Conservation (phyloP, 108 stramenopile genomes). For the Pseudonitzschia multiseries region DNA sequence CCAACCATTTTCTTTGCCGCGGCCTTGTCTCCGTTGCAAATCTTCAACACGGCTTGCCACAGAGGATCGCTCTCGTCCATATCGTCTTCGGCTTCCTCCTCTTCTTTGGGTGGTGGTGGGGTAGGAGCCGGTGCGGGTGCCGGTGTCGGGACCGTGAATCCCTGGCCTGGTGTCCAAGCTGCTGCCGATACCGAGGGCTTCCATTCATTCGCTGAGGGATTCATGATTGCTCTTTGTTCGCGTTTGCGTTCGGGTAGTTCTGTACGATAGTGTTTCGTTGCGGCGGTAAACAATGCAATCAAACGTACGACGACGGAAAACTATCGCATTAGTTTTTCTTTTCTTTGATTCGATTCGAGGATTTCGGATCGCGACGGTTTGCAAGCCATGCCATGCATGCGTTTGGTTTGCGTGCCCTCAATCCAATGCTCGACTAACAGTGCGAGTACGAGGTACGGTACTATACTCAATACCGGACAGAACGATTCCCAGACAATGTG, state of each 20-base stretch:
- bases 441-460: too few relatives aligned
- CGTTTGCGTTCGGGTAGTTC: too few relatives aligned
- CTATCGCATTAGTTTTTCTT: background rate
- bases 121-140: slow-evolving; percentile 42
- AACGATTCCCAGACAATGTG: background rate
- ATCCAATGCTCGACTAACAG: too few relatives aligned
- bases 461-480: too few relatives aligned
- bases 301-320: too few relatives aligned
- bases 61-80: slow-evolving; percentile 88
- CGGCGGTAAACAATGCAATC: too few relatives aligned
- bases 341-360: too few relatives aligned
- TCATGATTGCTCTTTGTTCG: slow-evolving; percentile 32
- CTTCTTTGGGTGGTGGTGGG: slow-evolving; percentile 34
- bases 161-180: slow-evolving; percentile 66
- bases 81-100: slow-evolving; percentile 35
- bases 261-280: too few relatives aligned
- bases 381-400: too few relatives aligned
- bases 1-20: slow-evolving; percentile 71
- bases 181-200: slow-evolving; percentile 77
- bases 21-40: slow-evolving; percentile 72
- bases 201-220: slow-evolving; percentile 78
- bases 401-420: too few relatives aligned
- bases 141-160: slow-evolving; percentile 38
- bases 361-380: too few relatives aligned
- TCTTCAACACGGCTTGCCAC: slow-evolving; percentile 80